Evolutionary conservation across 1,284 basidiomycete genomes (phyloP), one percentile per base, ranked within the genome.

Genomic region (Heterobasidion occidentale): DNA sequence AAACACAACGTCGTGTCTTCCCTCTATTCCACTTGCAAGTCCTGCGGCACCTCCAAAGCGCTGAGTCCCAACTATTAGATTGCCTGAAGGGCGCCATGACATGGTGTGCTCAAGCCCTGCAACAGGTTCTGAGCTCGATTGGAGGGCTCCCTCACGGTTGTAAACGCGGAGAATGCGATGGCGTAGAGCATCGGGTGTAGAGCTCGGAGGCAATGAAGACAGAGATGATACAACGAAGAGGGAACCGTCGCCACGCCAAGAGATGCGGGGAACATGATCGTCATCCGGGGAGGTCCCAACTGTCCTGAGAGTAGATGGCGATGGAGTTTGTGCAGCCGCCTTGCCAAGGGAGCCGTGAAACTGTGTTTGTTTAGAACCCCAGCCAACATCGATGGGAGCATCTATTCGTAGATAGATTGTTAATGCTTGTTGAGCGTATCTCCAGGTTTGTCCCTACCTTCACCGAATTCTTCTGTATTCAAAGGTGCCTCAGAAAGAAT

Each of bases 291-390:
- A 83, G 5, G 73, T 71, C 19, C 76, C 77, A 20, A 81, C 72
- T 19, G 68, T 68, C 5, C 68, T 20, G 38, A 66, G 60, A 14
- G 69, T 60, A 33, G 75, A 64, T 33, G 74, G 69, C 27, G 77
- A 68, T 0, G 80, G 70, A 1, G 78, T 77, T 58, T 83, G 81
- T 0, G 92, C 92, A 4, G 91, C 91, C 9, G 83, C 76, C 70
- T 98, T 99, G 35, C 97, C 97, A 4, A 94, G 77, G 0, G 94
- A 95, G 12, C 97, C 97, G 64, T 98, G 95, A 68, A 99, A 99
- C 68, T 99, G 97, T 0, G 97, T 99, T 64, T 90, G 81, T 67
- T 96, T 97, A 4, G 92, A 92, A 35, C 97, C 97, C 97, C 97
- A 99, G 9, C 97, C 97, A 55, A 98, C 92, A 63, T 95, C 92